Base-by-base conservation (phyloP, 1,284 basidiomycete genomes). In the Cutaneotrichosporon dermatis region DNA sequence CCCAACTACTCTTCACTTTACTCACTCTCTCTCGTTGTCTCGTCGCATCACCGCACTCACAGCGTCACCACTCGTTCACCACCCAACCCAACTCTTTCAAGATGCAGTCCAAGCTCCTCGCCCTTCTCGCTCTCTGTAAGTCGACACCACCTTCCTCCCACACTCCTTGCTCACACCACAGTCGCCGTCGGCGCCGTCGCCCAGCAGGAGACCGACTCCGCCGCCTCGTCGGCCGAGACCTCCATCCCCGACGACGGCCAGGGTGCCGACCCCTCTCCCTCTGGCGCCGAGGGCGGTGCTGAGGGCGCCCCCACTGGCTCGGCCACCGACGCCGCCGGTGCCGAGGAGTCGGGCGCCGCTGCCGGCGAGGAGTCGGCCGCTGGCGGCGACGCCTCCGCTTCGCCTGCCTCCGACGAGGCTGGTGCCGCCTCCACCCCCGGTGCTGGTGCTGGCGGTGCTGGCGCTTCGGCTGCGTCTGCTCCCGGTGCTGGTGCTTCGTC, bases 31-130 rank as follows among this genome's bases (percentile, higher is more conserved):
- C 25, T 44, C 42, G 16, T 53, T 43, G 40, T n/a, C 36, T 16
- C 15, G 25, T 25, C 51, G 4, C 34, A 7, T 11, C 25, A 11
- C 43, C 13, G 46, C 36, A n/a, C 8, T 25, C 10, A 11, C 33
- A 43, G 5, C 41, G 13, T 41, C 15, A 53, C 40, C 51, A 42
- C 25, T 34, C 46, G 5, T 34, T 11, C 46, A 48, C 25, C 25
- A 25, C 25, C 6, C 25, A 25, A 15, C 46, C 15, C 41, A 25
- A 40, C 7, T 12, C 37, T 4, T 15, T 34, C 40, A 54, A 4
- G 11, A 54, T 54, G 53, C 42, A 54, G 53, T 45, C 35, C 53
- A 44, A 54, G 53, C 42, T 46, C 36, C 36, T 54, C 35, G 15
- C 53, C 16, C 42, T 54, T n/a, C 15, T 54, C 15, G 53, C 53